A percentile compares a stretch with the other conserved stretches of the same genome.
phyloP scores from a whole-genome alignment of 2,329 filamentous ascomycete genomes.

The Pyrenochaeta sp. region DNA sequence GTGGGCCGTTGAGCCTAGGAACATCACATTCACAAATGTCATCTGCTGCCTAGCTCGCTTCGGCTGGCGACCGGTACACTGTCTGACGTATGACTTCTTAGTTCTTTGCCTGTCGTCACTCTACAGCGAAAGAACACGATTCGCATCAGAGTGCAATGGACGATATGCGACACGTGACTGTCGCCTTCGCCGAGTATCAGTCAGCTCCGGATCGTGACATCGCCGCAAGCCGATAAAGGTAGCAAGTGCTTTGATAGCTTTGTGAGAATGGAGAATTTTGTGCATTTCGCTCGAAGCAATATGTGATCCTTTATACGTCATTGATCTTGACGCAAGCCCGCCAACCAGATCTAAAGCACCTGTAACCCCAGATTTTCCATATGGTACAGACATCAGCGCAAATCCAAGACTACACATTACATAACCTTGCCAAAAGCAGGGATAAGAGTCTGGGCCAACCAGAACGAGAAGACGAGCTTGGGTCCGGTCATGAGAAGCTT shows the following conservation, averaged over 20 bases:
- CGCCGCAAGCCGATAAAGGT: not conserved
- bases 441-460: constrained; percentile 97
- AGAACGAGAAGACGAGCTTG: constrained; percentile 99
- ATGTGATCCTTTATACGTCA: constrained; percentile 16
- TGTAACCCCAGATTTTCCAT: constrained; percentile 28
- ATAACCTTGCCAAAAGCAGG: constrained; percentile 82
- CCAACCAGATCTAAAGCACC: constrained; percentile 24
- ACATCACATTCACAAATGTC: constrained; percentile 30
- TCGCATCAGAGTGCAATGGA: not conserved
- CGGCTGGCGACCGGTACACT: constrained; percentile 6
- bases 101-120: constrained; percentile 1
- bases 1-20: constrained; percentile 25
- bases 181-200: not conserved
- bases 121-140: not conserved
- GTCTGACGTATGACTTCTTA: constrained; percentile 22
- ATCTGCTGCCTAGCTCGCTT: constrained; percentile 25
- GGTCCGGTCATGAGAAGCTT: constrained; percentile 99
- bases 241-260: not conserved
- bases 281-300: constrained; percentile 23
- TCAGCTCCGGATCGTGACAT: constrained; percentile 8
- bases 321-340: constrained; percentile 26
- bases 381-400: constrained; percentile 38
- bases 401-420: constrained; percentile 47
- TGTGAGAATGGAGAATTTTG: constrained; percentile 37
- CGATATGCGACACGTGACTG: not conserved